A percentile compares a stretch with the other conserved stretches of the same genome.
Conservation (phyloP, 805 yeast species). For the Candida hispaniensis region DNA sequence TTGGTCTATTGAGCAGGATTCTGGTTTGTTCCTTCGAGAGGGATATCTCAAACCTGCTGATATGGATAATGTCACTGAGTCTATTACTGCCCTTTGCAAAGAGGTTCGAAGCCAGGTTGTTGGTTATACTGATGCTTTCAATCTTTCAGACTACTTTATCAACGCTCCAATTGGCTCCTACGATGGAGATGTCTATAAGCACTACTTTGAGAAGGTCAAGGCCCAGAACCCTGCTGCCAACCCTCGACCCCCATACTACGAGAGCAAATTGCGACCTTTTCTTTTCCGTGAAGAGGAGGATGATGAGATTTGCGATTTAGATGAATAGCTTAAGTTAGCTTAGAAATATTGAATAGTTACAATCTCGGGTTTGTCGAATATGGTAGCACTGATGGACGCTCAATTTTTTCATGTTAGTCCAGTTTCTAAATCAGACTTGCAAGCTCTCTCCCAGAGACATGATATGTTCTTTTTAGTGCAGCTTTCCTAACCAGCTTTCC, state of each 20-base stretch:
- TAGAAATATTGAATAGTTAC: not conserved
- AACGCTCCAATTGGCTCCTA: conserved; percentile 74
- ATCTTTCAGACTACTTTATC: conserved; percentile 66
- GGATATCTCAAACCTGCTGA: conserved; percentile 43
- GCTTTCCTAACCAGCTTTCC: too few species aligned
- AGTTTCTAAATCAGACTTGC: too few species aligned
- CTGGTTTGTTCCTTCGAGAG: conserved; percentile 61
- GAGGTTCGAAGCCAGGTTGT: conserved; percentile 57
- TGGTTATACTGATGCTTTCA: conserved; percentile 75
- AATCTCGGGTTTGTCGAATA: not conserved
- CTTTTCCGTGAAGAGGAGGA: conserved; percentile 25
- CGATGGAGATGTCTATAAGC: conserved; percentile 75
- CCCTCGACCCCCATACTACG: conserved; percentile 51
- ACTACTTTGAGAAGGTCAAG: conserved; percentile 54
- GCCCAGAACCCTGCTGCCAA: conserved; percentile 35
- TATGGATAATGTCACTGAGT: conserved; percentile 35
- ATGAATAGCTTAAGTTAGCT: conserved; percentile 1
- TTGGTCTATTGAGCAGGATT: conserved; percentile 56
- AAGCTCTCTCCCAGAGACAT: too few species aligned
- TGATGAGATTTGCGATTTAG: conserved; percentile 10
- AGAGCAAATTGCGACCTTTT: conserved; percentile 29
- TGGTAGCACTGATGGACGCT: not conserved
- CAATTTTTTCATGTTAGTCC: too few species aligned
- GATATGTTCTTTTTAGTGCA: too few species aligned
- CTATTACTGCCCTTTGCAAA: conserved; percentile 38